Percentiles rank a stretch among this genome's conserved stretches.
Evolutionary conservation across 306 rosid genomes (phyloP).

Genomic region (Acacia crassicarpa): DNA sequence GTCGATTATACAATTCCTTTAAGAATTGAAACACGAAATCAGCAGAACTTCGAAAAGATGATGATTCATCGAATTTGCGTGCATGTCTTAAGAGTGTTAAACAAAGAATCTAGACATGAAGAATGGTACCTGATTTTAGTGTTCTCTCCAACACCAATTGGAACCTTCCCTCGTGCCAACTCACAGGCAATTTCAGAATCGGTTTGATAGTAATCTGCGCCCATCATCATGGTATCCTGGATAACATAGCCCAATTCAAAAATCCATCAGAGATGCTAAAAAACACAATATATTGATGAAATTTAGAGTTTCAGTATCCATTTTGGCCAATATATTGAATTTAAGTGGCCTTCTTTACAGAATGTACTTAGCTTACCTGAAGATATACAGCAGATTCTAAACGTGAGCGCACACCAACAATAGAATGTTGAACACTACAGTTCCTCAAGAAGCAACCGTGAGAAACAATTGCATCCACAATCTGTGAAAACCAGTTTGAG

Average conservation of each 20-base stretch:
- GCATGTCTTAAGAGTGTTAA: not conserved
- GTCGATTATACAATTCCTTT: slow-evolving; percentile 94
- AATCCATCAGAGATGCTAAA: not conserved
- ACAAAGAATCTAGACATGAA: not conserved
- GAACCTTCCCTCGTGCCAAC: slow-evolving; percentile 83
- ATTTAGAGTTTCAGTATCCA: not conserved
- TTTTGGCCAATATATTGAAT: too few relatives aligned
- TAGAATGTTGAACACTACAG: slow-evolving; percentile 84
- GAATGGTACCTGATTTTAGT: slow-evolving; percentile 77
- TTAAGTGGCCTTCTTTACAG: not conserved
- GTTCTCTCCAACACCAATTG: slow-evolving; percentile 93
- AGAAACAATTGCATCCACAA: slow-evolving; percentile 82
- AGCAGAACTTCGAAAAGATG: slow-evolving; percentile 6
- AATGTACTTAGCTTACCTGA: slow-evolving; percentile 48
- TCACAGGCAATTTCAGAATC: slow-evolving; percentile 84
- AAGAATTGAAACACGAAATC: not conserved
- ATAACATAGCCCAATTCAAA: slow-evolving; percentile 29
- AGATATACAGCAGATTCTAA: slow-evolving; percentile 80
- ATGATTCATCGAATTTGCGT: not conserved
- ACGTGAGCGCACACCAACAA: slow-evolving; percentile 93
- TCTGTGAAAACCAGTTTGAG: slow-evolving; percentile 47
- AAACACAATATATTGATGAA: slow-evolving; percentile 10
- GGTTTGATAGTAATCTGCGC: slow-evolving; percentile 97
- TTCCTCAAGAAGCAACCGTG: slow-evolving; percentile 96
- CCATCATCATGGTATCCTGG: slow-evolving; percentile 99